Evolutionary conservation across 805 yeast species (phyloP).

Genomic region (Yarrowia bubula): DNA sequence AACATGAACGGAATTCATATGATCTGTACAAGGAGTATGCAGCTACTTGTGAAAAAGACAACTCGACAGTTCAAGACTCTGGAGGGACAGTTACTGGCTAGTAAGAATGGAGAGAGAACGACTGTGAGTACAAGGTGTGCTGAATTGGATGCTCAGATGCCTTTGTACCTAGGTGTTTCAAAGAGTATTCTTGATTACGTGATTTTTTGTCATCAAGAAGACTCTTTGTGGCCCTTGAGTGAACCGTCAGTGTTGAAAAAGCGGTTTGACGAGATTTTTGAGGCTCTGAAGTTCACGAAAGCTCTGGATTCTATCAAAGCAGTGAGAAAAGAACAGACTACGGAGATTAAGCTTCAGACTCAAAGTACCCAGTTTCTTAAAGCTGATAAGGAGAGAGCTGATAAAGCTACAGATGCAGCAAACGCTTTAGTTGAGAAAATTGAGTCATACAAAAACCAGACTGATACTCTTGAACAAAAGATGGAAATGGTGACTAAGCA

Average conservation of each 20-base stretch:
- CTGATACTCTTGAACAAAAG: slow-evolving; percentile 48
- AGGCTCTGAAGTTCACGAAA: slow-evolving; percentile 88
- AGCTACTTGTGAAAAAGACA: slow-evolving; percentile 61
- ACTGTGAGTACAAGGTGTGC: slow-evolving; percentile 78
- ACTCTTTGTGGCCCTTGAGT: slow-evolving; percentile 90
- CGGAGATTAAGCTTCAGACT: slow-evolving; percentile 71
- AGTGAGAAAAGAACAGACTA: slow-evolving; percentile 71
- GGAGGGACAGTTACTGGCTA: slow-evolving; percentile 79
- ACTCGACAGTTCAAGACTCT: slow-evolving; percentile 79
- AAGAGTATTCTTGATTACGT: slow-evolving; percentile 86
- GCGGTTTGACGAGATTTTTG: slow-evolving; percentile 93
- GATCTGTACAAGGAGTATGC: slow-evolving; percentile 86
- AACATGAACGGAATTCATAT: slow-evolving; percentile 69
- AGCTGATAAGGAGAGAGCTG: slow-evolving; percentile 71
- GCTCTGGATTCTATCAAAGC: slow-evolving; percentile 76
- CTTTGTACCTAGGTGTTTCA: slow-evolving; percentile 82
- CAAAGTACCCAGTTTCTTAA: slow-evolving; percentile 76
- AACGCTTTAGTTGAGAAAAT: slow-evolving; percentile 46
- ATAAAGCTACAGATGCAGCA: slow-evolving; percentile 51
- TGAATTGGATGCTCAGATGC: slow-evolving; percentile 77
- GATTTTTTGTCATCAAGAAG: slow-evolving; percentile 96
- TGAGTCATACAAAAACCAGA: slow-evolving; percentile 48
- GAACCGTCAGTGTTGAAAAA: slow-evolving; percentile 88
- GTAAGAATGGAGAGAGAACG: slow-evolving; percentile 60
- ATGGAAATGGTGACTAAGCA: slow-evolving; percentile 55